Conservation (phyloP, 371 early-diverging fungal genomes). For the Dichotomocladium elegans region DNA sequence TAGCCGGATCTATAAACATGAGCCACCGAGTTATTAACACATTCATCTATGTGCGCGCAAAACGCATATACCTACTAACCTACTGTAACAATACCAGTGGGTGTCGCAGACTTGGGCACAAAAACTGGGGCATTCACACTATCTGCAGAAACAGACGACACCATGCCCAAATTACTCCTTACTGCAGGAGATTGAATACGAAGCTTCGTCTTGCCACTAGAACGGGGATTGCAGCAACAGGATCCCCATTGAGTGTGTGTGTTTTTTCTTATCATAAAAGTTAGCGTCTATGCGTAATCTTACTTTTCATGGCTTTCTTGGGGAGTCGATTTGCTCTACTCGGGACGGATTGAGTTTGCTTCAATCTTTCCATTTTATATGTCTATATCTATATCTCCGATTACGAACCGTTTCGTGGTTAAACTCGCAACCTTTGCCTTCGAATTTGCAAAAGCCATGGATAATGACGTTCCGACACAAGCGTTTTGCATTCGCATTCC, state of each 20-base stretch:
- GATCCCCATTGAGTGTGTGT: background rate
- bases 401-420: constrained; percentile 68
- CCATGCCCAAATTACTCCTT: no score
- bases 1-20: no score
- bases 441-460: constrained; percentile 84
- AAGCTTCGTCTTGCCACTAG: background rate
- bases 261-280: background rate
- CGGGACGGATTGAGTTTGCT: background rate
- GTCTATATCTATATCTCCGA: background rate
- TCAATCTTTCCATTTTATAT: no score
- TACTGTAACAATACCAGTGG: no score
- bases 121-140: constrained; percentile 64
- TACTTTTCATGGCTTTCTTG: background rate
- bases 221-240: no score
- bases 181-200: background rate
- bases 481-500: constrained; percentile 38
- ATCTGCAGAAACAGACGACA: constrained; percentile 55
- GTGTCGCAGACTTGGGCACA: constrained; percentile 17
- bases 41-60: no score
- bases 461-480: constrained; percentile 80
- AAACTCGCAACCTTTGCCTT: constrained; percentile 84
- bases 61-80: no score
- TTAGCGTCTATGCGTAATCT: background rate
- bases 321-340: background rate
- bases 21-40: no score